Base-by-base conservation (phyloP, 306 rosid species). In the Citrullus colocynthis region DNA sequence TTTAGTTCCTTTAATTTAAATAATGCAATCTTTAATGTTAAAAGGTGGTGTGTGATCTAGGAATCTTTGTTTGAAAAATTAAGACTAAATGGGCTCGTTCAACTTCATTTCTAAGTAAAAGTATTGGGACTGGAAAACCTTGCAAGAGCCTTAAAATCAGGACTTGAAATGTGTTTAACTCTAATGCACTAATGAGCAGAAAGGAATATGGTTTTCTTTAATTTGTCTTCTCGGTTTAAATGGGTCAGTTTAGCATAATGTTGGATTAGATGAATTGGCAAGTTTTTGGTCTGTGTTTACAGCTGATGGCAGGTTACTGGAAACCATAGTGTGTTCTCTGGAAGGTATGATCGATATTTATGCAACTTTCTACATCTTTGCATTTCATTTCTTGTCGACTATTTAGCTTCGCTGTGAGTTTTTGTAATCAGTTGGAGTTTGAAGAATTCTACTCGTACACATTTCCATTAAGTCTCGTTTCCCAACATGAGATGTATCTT, bases 251-350 rank as follows among this genome's bases (percentile, higher is more conserved):
- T 49, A 73, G 17, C 63, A 15, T 73, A 32, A 11, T 49, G 14
- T 74, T 74, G 45, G 18, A 44, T 44, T 44, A 3, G 49, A 51
- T 51, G 55, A 13, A 74, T 32, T 51, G 8, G 62, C 16, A 18
- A 9, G 63, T 54, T 74, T 30, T 74, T 74, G 24, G 61, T 74
- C 48, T 74, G 63, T 52, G 62, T 34, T 52, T 54, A 52, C 34
- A 32, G 78, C 59, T 54, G 77, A 73, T 73, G 62, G 32, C 15
- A 34, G 48, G 62, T 74, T 74, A 30, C 11, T 74, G 78, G 48
- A 17, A 52, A 52, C 42, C 49, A 11, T 54, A 18, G 63, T 16
- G 11, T 54, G 15, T 54, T 51, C 62, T 52, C 42, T 54, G 63
- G 78, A 51, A 73, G 39, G 37, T 73, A 15, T 15, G 14, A 48